phyloP scores from a whole-genome alignment of 1,284 basidiomycete genomes.

The Schizopora paradoxa region DNA sequence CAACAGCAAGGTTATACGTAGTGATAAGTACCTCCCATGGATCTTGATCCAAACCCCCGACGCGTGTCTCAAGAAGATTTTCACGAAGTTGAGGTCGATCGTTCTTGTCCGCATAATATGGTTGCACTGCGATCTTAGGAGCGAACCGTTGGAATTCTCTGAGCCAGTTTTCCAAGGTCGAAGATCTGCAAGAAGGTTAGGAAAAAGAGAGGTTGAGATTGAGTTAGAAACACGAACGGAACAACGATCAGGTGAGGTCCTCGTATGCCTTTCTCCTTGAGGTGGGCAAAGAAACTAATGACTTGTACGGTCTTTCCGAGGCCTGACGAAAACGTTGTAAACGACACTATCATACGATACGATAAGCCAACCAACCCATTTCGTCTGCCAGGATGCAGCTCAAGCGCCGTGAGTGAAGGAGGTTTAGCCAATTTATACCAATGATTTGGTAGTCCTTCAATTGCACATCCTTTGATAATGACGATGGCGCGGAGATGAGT shows the following conservation, averaged over 20 bases:
- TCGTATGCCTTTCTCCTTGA: conserved; percentile 71
- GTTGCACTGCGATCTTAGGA: conserved; percentile 79
- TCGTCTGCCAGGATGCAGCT: conserved; percentile 98
- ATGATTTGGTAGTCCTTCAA: conserved; percentile 97
- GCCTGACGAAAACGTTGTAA: conserved; percentile 41
- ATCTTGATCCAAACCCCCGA: conserved; percentile 35
- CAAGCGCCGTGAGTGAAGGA: conserved; percentile 76
- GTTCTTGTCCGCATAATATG: conserved; percentile 91
- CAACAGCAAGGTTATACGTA: conserved; percentile 92
- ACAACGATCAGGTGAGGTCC: conserved; percentile 95
- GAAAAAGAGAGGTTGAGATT: conserved; percentile 6
- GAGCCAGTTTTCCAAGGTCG: conserved; percentile 97
- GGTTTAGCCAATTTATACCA: conserved; percentile 96
- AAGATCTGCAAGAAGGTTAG: conserved; percentile 53
- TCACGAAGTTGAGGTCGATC: conserved; percentile 79
- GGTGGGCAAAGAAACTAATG: conserved; percentile 89
- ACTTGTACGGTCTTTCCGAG: conserved; percentile 99
- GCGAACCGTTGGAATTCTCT: conserved; percentile 93
- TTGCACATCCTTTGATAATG: conserved; percentile 64
- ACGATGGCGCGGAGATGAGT: conserved; percentile 75
- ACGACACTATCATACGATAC: conserved; percentile 10
- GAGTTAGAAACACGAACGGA: conserved; percentile 56
- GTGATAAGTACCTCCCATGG: conserved; percentile 94
- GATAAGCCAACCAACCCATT: conserved; percentile 58
- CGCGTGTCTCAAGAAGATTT: conserved; percentile 57